Evolutionary conservation across 2,329 filamentous ascomycete species (phyloP).

Genomic region (Bisporella sp.): DNA sequence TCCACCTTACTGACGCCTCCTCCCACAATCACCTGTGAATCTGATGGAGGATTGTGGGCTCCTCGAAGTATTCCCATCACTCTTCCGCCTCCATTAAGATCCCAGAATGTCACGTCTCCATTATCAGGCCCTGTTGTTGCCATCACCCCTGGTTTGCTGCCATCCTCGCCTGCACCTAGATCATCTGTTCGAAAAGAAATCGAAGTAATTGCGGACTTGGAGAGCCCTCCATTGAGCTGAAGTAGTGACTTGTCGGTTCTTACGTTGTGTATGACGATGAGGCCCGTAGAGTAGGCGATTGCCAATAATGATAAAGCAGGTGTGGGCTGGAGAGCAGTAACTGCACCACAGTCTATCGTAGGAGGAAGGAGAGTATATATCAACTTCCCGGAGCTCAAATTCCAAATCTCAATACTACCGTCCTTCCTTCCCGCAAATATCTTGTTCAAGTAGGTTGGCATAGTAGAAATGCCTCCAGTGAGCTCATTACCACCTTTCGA

Average conservation of each 20-base stretch:
- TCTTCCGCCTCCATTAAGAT: constrained; percentile 81
- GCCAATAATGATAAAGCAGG: constrained; percentile 81
- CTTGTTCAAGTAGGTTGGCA: constrained; percentile 96
- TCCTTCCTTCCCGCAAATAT: constrained; percentile 83
- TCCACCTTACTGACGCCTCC: constrained; percentile 83
- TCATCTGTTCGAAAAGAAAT: constrained; percentile 91
- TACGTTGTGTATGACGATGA: constrained; percentile 75
- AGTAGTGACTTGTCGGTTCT: constrained; percentile 69
- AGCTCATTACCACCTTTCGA: constrained; percentile 58
- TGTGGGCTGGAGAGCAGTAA: constrained; percentile 81
- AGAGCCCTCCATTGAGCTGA: constrained; percentile 57
- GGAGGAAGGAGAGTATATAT: constrained; percentile 85
- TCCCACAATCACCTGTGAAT: constrained; percentile 44
- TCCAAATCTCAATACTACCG: constrained; percentile 95
- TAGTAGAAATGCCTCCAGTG: constrained; percentile 72
- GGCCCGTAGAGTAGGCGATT: constrained; percentile 77
- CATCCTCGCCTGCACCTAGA: constrained; percentile 80
- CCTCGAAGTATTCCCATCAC: constrained; percentile 81
- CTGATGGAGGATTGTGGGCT: constrained; percentile 71
- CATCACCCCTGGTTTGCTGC: constrained; percentile 83
- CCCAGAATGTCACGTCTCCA: constrained; percentile 94
- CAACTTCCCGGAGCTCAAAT: constrained; percentile 83
- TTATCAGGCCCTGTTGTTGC: constrained; percentile 73
- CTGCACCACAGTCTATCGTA: constrained; percentile 62
- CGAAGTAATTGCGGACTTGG: constrained; percentile 63